Percentiles rank a stretch among this genome's conserved stretches.
Conservation (phyloP, 257 asterid species). For the Gardenia jasminoides region DNA sequence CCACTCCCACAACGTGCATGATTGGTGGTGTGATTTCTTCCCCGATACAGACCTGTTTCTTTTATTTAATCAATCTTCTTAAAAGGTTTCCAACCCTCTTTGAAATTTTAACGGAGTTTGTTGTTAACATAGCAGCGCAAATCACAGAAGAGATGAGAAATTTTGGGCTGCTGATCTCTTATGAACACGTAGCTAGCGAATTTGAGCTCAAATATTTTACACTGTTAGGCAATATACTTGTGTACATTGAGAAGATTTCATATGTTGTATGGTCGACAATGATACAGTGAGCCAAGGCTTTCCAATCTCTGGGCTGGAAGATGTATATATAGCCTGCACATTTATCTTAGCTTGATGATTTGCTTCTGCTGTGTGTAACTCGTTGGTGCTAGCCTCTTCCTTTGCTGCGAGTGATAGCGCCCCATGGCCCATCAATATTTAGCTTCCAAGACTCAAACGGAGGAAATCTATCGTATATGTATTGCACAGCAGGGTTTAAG, state of each 20-base stretch:
- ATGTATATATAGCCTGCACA: neutral
- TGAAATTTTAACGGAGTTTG: neutral
- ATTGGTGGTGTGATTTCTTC: neutral
- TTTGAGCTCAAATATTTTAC: neutral
- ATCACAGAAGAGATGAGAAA: neutral
- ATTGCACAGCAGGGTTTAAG: too few relatives aligned
- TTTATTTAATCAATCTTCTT: neutral
- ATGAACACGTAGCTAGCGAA: neutral
- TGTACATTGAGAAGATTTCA: neutral
- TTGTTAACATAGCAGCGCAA: neutral
- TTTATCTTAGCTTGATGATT: neutral
- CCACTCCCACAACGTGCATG: slow-evolving; percentile 54
- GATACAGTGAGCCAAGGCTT: neutral
- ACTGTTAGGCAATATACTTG: slow-evolving; percentile 4
- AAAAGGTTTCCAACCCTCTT: neutral
- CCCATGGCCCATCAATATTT: too few relatives aligned
- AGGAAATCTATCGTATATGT: too few relatives aligned
- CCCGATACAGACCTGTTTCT: neutral
- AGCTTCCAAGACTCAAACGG: too few relatives aligned
- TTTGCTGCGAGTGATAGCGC: too few relatives aligned
- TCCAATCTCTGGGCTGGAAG: neutral
- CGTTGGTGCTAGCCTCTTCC: neutral
- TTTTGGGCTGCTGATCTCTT: slow-evolving; percentile 7
- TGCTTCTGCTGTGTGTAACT: neutral
- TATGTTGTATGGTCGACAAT: neutral